Base-by-base conservation (phyloP, 2,329 filamentous ascomycete species). In the Sclerotinia trifoliorum region DNA sequence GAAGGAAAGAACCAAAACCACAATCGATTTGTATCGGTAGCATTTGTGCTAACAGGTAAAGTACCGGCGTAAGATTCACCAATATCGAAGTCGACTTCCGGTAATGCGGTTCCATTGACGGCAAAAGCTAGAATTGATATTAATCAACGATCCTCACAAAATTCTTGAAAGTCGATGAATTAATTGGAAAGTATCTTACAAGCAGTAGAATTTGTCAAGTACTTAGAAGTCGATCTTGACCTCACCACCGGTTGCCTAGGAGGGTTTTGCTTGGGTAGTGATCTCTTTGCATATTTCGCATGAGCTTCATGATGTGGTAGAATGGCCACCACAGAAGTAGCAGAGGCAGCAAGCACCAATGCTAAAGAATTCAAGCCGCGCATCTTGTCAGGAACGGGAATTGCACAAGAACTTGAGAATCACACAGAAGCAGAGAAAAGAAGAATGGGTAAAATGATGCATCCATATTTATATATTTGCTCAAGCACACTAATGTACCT, bases 1-100 rank as follows among this genome's bases (percentile, higher is more conserved):
- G 82, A 83, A 4, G 84, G 84, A 70, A 84, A 85, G 76, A 84
- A 85, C 83, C 83, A 85, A 75, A 85, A 85, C 77, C 81, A 85
- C n/a, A 84, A 75, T 71, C 81, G 75, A 21, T 80, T 78, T 0
- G 79, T 79, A 48, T 82, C 80, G 69, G 84, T 82, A 13, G 78
- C 66, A 71, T 74, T 77, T 66, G 77, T 77, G 56, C 83, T 82
- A 71, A 88, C 86, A 6, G 86, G 85, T 8, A 89, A 75, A 4
- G 84, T 78, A 13, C 76, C 76, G 5, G 75, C 72, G 54, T 77
- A 77, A 1, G 68, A 73, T 64, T 77, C 75, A 4, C 76, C 76
- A 63, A 77, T 75, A 52, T 76, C 70, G 61, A 77, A 77, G 64
- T 75, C 69, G 8, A 77, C 55, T 17, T 76, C 72, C 42, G 75